Conservation (phyloP, 805 yeast species). For the Myxozyma neglecta region DNA sequence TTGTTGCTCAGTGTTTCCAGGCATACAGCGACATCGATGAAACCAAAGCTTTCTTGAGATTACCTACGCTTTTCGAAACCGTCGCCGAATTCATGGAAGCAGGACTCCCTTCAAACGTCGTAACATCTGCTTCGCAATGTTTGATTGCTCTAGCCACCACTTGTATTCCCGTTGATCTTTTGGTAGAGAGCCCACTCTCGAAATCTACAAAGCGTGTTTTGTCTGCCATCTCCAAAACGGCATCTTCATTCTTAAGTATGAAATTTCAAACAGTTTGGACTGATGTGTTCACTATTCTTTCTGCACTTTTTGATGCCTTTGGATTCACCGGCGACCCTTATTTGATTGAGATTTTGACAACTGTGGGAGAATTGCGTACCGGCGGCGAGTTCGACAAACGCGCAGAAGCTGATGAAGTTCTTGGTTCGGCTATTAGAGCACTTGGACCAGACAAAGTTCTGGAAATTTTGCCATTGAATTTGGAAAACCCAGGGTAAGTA, state of each 20-base stretch:
- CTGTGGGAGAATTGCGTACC: constrained; percentile 84
- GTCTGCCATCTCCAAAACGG: constrained; percentile 48
- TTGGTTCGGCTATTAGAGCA: constrained; percentile 73
- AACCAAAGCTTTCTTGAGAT: constrained; percentile 51
- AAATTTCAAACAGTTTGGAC: constrained; percentile 70
- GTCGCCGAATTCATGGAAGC: constrained; percentile 68
- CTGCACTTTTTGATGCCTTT: constrained; percentile 57
- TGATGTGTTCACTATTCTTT: constrained; percentile 68
- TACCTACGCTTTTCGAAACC: constrained; percentile 57
- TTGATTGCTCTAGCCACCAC: constrained; percentile 73
- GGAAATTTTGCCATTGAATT: constrained; percentile 72
- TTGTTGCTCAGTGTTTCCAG: constrained; percentile 75
- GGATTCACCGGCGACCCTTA: constrained; percentile 70
- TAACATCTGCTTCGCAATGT: constrained; percentile 81
- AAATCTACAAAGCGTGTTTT: constrained; percentile 31
- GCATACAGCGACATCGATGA: constrained; percentile 57
- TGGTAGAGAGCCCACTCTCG: constrained; percentile 46
- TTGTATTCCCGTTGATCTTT: constrained; percentile 58
- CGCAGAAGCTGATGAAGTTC: constrained; percentile 74
- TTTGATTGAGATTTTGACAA: constrained; percentile 61
- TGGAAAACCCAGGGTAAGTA: constrained; percentile 51
- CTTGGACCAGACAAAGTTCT: constrained; percentile 87
- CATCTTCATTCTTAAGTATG: constrained; percentile 43
- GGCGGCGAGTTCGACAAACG: constrained; percentile 71
- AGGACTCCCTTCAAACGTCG: constrained; percentile 59